A percentile compares a stretch with the other conserved stretches of the same genome.
phyloP scores from a whole-genome alignment of 2,329 filamentous ascomycete genomes.

The Cladosporium sp. region DNA sequence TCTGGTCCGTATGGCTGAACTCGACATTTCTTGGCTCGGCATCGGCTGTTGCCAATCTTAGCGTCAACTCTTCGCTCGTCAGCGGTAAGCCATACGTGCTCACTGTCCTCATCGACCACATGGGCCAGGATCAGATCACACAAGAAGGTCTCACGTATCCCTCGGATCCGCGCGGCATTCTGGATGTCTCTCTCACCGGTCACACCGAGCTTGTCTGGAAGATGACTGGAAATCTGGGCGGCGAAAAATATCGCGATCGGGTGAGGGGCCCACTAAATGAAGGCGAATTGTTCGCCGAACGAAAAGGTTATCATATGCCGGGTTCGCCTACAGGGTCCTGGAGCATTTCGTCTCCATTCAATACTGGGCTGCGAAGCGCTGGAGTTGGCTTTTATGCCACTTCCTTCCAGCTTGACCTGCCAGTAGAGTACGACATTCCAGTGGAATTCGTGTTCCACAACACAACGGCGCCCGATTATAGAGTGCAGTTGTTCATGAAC shows the following conservation, averaged over 20 bases:
- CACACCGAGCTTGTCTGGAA: slow-evolving; percentile 61
- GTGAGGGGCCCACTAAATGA: slow-evolving; percentile 68
- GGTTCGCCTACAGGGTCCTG: slow-evolving; percentile 48
- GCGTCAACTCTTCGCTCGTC: too few species aligned
- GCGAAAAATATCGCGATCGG: slow-evolving; percentile 56
- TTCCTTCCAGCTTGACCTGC: slow-evolving; percentile 58
- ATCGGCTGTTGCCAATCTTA: too few species aligned
- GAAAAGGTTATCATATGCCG: slow-evolving; percentile 64
- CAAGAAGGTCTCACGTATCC: slow-evolving; percentile 23
- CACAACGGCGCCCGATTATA: slow-evolving; percentile 48
- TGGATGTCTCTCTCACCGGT: slow-evolving; percentile 54
- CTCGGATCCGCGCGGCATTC: slow-evolving; percentile 63
- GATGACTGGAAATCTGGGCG: too few species aligned
- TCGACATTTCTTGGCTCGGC: too few species aligned
- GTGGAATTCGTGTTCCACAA: slow-evolving; percentile 59
- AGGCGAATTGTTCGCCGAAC: slow-evolving; percentile 64
- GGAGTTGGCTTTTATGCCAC: slow-evolving; percentile 63
- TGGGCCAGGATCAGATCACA: slow-evolving; percentile 55
- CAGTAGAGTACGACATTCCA: slow-evolving; percentile 61
- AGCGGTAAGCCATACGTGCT: too few species aligned
- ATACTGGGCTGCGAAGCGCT: slow-evolving; percentile 51
- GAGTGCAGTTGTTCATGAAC: slow-evolving; percentile 72
- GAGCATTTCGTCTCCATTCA: slow-evolving; percentile 41
- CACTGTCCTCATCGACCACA: too few species aligned
- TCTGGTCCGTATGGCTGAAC: too few species aligned